These are phyloP conservation scores for Diaporthe destruens DNA, from an alignment of 2,329 filamentous ascomycete species.

Conservation along the genomic window DNA sequence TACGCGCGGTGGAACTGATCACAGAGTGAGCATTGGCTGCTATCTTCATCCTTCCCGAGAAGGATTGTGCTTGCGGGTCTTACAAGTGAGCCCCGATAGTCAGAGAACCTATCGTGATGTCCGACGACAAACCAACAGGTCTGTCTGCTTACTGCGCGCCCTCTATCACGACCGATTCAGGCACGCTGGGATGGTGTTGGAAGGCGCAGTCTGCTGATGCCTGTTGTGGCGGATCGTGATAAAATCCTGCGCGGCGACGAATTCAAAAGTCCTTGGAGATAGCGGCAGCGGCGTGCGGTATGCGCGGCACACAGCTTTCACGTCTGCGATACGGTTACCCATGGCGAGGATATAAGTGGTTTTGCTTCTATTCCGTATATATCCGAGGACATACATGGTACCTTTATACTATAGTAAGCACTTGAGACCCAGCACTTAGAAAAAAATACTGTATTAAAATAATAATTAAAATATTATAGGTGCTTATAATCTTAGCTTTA, in stretches of 20 bases:
- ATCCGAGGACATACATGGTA: too few relatives aligned
- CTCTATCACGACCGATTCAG: not conserved
- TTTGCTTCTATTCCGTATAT: too few relatives aligned
- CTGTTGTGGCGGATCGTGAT: not conserved
- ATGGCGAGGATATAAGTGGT: not conserved
- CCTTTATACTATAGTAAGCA: too few relatives aligned
- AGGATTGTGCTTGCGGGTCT: not conserved
- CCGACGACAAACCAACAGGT: not conserved
- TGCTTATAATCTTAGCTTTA: too few relatives aligned
- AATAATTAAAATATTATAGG: too few relatives aligned
- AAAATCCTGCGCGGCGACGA: not conserved
- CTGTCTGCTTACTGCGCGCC: slow-evolving; percentile 10
- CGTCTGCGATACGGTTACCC: not conserved
- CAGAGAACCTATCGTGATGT: not conserved
- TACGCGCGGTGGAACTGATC: not conserved
- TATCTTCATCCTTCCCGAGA: not conserved
- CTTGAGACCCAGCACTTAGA: too few relatives aligned
- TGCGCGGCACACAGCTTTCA: not conserved
- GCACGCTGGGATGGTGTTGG: not conserved
- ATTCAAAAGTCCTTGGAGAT: not conserved
- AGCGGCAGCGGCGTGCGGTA: not conserved
- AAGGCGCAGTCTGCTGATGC: not conserved
- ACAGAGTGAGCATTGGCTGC: not conserved
- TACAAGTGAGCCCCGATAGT: not conserved
- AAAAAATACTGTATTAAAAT: too few relatives aligned